phyloP scores from a whole-genome alignment of 805 yeast genomes.

The Yarrowia phangngaensis region DNA sequence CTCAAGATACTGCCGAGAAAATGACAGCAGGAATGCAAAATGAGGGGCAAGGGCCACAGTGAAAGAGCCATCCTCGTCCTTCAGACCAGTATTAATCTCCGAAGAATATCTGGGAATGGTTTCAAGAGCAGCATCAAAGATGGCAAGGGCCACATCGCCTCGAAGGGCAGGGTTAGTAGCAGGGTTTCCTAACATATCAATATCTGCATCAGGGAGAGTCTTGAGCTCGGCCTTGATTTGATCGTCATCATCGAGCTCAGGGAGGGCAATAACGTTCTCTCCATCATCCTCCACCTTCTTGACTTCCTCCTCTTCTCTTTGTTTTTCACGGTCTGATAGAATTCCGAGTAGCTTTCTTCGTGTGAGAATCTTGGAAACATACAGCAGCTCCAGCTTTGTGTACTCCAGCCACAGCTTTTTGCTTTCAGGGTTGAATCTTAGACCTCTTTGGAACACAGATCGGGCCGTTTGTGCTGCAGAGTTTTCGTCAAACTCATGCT shows the following conservation, averaged over 20 bases:
- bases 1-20: constrained; percentile 47
- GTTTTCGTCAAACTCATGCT: constrained; percentile 84
- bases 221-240: constrained; percentile 54
- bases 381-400: constrained; percentile 80
- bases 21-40: constrained; percentile 36
- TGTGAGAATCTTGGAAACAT: constrained; percentile 75
- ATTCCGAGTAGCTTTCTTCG: constrained; percentile 80
- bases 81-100: constrained; percentile 39
- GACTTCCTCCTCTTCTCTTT: constrained; percentile 44
- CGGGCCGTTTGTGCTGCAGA: constrained; percentile 88
- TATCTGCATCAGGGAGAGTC: constrained; percentile 79
- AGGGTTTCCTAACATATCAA: constrained; percentile 79
- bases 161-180: constrained; percentile 75
- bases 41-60: constrained; percentile 21
- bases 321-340: constrained; percentile 56
- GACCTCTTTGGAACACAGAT: constrained; percentile 74
- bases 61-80: constrained; percentile 30
- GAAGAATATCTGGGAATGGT: constrained; percentile 19
- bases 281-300: constrained; percentile 38
- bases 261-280: constrained; percentile 44
- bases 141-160: constrained; percentile 67
- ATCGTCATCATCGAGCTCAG: constrained; percentile 48
- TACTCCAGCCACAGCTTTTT: constrained; percentile 76
- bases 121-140: constrained; percentile 61
- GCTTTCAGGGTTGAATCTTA: constrained; percentile 76